phyloP scores from a whole-genome alignment of 2,329 filamentous ascomycete genomes.

The Aspergillus bombycis region DNA sequence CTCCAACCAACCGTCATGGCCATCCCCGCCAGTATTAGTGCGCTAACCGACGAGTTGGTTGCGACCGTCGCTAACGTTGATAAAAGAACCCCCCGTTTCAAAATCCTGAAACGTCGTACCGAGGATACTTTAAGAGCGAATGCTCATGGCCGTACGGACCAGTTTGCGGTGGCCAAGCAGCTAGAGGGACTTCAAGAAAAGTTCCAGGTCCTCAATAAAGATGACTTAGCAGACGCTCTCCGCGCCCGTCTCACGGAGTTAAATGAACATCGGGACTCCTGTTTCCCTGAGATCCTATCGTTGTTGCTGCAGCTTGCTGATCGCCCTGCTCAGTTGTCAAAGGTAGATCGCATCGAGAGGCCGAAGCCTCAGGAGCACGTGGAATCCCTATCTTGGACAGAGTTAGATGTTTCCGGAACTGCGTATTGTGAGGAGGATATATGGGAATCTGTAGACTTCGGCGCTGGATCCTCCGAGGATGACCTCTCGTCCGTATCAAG shows the following conservation, averaged over 20 bases:
- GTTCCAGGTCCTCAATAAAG: constrained; percentile 77
- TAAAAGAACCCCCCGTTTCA: constrained; percentile 46
- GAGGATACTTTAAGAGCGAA: constrained; percentile 40
- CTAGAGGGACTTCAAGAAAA: constrained; percentile 81
- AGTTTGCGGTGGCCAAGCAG: constrained; percentile 69
- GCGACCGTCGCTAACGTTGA: constrained; percentile 58
- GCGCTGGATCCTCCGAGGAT: constrained; percentile 43
- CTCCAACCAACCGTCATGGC: constrained; percentile 59
- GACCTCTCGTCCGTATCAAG: constrained; percentile 39
- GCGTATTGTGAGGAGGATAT: constrained; percentile 57
- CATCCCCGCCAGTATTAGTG: constrained; percentile 65
- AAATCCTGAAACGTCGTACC: constrained; percentile 34
- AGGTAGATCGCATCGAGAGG: constrained; percentile 63
- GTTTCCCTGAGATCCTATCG: constrained; percentile 77
- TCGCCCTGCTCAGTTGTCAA: constrained; percentile 72
- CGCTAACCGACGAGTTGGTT: constrained; percentile 72
- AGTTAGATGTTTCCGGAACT: constrained; percentile 76
- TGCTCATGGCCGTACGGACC: constrained; percentile 69
- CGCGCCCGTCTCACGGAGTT: constrained; percentile 63
- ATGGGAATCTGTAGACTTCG: constrained; percentile 46
- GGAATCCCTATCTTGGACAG: constrained; percentile 71
- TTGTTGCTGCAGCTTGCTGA: constrained; percentile 81
- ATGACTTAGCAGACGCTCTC: constrained; percentile 75
- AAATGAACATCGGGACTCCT: constrained; percentile 58
- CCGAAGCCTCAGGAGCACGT: constrained; percentile 53